Conservation (phyloP, 108 stramenopile genomes). For the Fragilariopsis cylindrus region DNA sequence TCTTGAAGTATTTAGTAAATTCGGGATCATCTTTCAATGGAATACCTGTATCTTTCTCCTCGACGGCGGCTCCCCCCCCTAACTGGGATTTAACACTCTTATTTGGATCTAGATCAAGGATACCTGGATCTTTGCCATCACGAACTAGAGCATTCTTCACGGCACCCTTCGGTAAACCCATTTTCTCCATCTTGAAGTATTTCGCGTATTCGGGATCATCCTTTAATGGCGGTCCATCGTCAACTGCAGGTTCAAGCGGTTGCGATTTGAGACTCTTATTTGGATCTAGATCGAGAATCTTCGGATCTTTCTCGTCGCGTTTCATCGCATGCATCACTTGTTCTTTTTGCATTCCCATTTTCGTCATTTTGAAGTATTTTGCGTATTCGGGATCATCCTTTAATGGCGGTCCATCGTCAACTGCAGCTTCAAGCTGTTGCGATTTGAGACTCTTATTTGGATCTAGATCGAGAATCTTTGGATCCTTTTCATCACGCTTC, state of each 20-base stretch:
- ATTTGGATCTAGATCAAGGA: slow-evolving; percentile 76
- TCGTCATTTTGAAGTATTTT: slow-evolving; percentile 72
- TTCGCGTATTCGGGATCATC: slow-evolving; percentile 70
- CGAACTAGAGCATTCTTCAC: slow-evolving; percentile 62
- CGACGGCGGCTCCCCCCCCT: slow-evolving; percentile 26
- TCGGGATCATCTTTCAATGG: slow-evolving; percentile 71
- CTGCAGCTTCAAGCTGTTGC: slow-evolving; percentile 34
- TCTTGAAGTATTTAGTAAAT: slow-evolving; percentile 70
- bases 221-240: slow-evolving; percentile 55
- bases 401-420: slow-evolving; percentile 39
- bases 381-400: slow-evolving; percentile 61
- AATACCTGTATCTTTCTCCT: slow-evolving; percentile 44
- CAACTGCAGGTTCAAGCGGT: not conserved
- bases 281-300: slow-evolving; percentile 62
- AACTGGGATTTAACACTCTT: slow-evolving; percentile 51
- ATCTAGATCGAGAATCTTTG: slow-evolving; percentile 72
- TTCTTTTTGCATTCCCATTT: slow-evolving; percentile 51
- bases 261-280: slow-evolving; percentile 51
- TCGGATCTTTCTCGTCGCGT: slow-evolving; percentile 61
- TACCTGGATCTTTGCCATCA: slow-evolving; percentile 70
- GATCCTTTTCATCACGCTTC: slow-evolving; percentile 63
- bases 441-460: slow-evolving; percentile 54
- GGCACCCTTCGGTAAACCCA: slow-evolving; percentile 71
- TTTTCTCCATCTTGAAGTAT: slow-evolving; percentile 75
- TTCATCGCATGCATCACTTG: slow-evolving; percentile 56